These are phyloP conservation scores for Mesotaenium endlicherianum DNA, from an alignment of 139 green algal genomes.

Conservation along the genomic window DNA sequence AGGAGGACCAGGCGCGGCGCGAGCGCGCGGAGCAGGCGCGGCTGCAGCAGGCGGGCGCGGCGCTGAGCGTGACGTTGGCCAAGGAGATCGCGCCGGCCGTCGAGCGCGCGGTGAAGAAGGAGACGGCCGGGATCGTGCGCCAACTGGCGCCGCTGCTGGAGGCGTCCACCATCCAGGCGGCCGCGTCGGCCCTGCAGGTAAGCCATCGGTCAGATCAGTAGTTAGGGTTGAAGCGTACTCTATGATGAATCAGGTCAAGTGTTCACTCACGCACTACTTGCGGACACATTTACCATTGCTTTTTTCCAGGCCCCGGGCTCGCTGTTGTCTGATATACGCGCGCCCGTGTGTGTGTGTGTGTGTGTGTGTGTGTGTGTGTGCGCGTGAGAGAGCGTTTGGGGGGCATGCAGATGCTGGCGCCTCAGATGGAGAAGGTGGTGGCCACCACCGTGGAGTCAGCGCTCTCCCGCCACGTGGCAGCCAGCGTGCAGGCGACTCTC, in stretches of 20 bases:
- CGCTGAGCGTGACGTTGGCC: neutral
- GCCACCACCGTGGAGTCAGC: constrained; percentile 53
- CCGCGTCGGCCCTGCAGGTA: no score
- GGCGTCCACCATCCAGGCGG: no score
- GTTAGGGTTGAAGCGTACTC: no score
- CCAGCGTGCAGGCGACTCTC: constrained; percentile 38
- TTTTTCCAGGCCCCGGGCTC: no score
- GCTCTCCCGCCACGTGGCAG: constrained; percentile 65
- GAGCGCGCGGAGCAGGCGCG: constrained; percentile 34
- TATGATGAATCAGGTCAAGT: no score
- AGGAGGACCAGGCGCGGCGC: constrained; percentile 26
- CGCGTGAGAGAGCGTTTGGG: neutral
- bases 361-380: neutral
- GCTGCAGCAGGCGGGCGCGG: neutral
- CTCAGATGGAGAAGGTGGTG: constrained; percentile 57
- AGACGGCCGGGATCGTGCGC: no score
- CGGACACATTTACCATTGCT: no score
- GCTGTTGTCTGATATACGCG: no score
- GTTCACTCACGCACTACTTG: no score
- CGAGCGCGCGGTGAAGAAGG: constrained; percentile 32
- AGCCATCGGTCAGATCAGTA: no score
- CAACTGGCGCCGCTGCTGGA: no score
- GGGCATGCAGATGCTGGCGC: neutral
- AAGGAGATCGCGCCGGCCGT: constrained; percentile 8
- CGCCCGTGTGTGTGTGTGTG: neutral